Conservation (phyloP, 106 monocot species). For the Dendrobium catenatum region DNA sequence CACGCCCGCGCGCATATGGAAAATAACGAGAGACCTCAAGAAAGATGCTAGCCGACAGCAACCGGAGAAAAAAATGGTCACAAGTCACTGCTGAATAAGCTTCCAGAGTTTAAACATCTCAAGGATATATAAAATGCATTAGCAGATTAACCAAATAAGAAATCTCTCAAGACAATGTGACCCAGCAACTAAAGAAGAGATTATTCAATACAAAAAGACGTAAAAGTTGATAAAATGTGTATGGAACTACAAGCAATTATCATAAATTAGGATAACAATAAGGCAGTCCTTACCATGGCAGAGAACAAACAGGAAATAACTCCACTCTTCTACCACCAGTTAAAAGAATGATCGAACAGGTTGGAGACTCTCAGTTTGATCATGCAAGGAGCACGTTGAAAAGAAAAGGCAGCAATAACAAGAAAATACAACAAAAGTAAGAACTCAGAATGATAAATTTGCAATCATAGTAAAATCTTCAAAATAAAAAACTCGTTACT, state of each 20-base stretch:
- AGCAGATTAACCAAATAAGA: too few species aligned
- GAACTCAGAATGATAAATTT: neutral
- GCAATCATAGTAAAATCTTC: neutral
- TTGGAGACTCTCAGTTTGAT: neutral
- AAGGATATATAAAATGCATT: too few species aligned
- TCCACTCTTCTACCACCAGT: neutral
- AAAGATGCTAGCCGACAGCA: too few species aligned
- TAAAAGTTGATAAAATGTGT: too few species aligned
- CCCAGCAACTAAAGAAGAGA: too few species aligned
- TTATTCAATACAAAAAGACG: too few species aligned
- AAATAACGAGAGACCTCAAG: too few species aligned
- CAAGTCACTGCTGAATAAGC: too few species aligned
- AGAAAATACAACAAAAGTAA: neutral
- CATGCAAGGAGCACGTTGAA: neutral
- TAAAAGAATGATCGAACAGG: neutral
- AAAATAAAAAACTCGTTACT: neutral
- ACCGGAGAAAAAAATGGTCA: too few species aligned
- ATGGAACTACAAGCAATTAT: neutral
- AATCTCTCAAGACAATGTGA: too few species aligned
- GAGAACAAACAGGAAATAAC: neutral
- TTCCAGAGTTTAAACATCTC: too few species aligned
- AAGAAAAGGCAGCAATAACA: neutral
- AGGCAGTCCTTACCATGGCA: constrained; percentile 5
- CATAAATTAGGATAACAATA: constrained; percentile 11
- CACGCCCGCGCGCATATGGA: too few species aligned